Percentiles rank a stretch among this genome's conserved stretches.
Conservation (phyloP, 2,329 filamentous ascomycete genomes). For the Niveomyces coronatus region DNA sequence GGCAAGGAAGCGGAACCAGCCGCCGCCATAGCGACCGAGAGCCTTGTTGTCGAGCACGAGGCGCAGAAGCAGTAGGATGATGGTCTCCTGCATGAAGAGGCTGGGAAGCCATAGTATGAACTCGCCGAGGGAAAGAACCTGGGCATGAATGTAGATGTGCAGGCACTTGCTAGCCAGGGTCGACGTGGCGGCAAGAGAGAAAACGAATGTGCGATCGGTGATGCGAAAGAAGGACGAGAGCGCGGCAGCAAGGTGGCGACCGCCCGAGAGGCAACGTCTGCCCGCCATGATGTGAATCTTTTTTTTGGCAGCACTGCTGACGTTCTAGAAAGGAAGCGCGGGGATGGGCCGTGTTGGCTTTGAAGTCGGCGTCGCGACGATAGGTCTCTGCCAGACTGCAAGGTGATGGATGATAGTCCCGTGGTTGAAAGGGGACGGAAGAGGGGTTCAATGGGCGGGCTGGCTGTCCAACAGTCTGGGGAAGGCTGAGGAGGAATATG, state of each 20-base stretch:
- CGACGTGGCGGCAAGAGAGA: slow-evolving; percentile 6
- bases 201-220: slow-evolving; percentile 9
- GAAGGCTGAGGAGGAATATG: too few species aligned
- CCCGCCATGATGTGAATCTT: slow-evolving; percentile 3
- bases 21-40: slow-evolving; percentile 5
- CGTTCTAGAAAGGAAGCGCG: too few species aligned
- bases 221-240: slow-evolving; percentile 7
- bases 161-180: slow-evolving; percentile 9
- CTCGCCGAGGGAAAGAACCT: slow-evolving; percentile 6
- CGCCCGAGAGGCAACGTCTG: neutral
- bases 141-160: slow-evolving; percentile 10
- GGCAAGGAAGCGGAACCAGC: slow-evolving; percentile 7
- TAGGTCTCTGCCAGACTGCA: too few species aligned
- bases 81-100: slow-evolving; percentile 9
- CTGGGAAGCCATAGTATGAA: slow-evolving; percentile 7
- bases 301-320: too few species aligned
- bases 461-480: too few species aligned
- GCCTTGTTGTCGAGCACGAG: slow-evolving; percentile 5
- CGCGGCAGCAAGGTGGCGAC: neutral
- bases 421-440: slow-evolving; percentile 5
- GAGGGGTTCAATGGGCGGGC: neutral
- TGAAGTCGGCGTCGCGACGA: too few species aligned
- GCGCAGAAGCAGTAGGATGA: slow-evolving; percentile 9
- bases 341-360: too few species aligned
- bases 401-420: neutral